Evolutionary conservation across 306 rosid genomes (phyloP), one percentile per base, ranked within the genome.

Genomic region (Begonia masoniana): DNA sequence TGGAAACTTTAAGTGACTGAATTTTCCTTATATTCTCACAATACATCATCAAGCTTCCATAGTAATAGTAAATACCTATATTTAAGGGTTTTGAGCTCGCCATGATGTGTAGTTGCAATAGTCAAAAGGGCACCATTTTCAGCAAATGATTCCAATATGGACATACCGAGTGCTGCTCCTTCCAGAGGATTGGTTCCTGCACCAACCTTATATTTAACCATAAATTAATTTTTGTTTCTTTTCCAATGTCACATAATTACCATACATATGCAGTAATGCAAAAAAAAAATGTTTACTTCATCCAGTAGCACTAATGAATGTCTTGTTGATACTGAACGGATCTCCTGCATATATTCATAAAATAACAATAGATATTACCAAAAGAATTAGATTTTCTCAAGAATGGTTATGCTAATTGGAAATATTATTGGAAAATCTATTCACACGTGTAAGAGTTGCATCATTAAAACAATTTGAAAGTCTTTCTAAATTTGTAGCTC

Each of bases 121-220:
- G 96, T 82, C 78, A 85, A 69, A 53, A 76, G 71, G 69, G 82
- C 74, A 63, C 94, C 87, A 55, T 62, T 77, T 59, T 83, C 68
- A 51, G 96, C 86, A 69, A 91, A 81, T 49, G 91, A 81, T 79
- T 91, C 96, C 73, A 91, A 68, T 24, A 91, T 51, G 23, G 97
- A 76, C 94, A 85, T 78, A 60, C 94, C 97, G 49, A 91, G 81
- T 19, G 96, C 97, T 41, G 97, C 96, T 78, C 97, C 96, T 78
- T 85, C 97, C 49, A 85, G 80, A 46, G 97, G 97, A 65, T 91
- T 91, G 63, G 96, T 91, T 68, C 97, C 97, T 55, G 94, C 88
- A 55, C 96, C 97, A 71, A 91, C 97, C 97, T 91, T 71, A 69
- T 23, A 73, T 0, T 26, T 15, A 62, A 70, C n/a, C 43, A 59